phyloP scores from a whole-genome alignment of 345 rosid genomes.

The Populus nigra region DNA sequence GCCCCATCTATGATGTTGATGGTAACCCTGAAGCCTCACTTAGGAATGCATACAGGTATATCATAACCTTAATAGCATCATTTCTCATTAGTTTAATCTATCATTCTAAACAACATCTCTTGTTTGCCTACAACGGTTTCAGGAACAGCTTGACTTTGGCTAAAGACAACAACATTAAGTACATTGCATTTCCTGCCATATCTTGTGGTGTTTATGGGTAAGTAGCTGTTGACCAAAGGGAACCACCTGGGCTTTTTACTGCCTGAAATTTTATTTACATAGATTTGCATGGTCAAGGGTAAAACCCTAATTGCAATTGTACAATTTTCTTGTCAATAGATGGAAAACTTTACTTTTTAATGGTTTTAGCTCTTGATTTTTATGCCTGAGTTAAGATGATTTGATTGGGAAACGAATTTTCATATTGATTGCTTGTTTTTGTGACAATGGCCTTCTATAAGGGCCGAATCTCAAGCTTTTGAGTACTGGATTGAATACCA shows the following conservation, averaged over 20 bases:
- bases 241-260: neutral
- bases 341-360: neutral
- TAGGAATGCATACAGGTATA: constrained; percentile 59
- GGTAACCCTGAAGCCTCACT: constrained; percentile 53
- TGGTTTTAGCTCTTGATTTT: neutral
- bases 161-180: constrained; percentile 62
- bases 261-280: too few relatives aligned
- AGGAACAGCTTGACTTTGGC: constrained; percentile 71
- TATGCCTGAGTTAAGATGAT: neutral
- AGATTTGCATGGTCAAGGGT: too few relatives aligned
- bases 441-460: neutral
- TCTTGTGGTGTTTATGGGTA: constrained; percentile 78
- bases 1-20: constrained; percentile 59
- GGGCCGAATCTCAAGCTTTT: neutral
- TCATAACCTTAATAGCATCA: neutral
- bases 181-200: constrained; percentile 82
- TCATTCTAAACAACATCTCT: neutral
- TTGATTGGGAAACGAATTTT: neutral
- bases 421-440: neutral
- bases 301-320: neutral
- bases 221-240: neutral
- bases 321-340: neutral
- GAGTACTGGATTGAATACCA: neutral
- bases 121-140: constrained; percentile 27
- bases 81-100: neutral